A percentile compares a stretch with the other conserved stretches of the same genome.
Evolutionary conservation across 2,329 filamentous ascomycete genomes (phyloP).

Genomic region (Colletotrichum liriopes): DNA sequence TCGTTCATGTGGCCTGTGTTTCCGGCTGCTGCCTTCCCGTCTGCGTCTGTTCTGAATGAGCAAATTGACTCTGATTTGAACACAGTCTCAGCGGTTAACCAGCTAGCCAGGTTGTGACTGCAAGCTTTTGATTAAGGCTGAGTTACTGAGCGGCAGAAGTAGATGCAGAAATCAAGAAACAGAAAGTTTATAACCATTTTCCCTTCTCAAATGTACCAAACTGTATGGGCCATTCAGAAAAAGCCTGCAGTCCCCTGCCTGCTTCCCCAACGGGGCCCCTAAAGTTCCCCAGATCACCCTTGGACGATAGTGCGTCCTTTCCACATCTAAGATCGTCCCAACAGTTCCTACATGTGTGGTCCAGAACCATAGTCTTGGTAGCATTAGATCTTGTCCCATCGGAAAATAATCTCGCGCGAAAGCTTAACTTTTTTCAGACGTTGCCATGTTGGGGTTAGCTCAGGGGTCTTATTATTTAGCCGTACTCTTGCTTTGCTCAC

Average conservation of each 20-base stretch:
- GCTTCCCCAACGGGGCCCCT: neutral
- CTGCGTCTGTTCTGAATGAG: neutral
- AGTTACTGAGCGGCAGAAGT: neutral
- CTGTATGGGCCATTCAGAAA: neutral
- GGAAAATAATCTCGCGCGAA: neutral
- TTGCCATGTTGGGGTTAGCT: neutral
- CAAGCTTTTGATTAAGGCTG: no score
- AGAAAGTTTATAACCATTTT: rapidly evolving
- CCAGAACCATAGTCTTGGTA: neutral
- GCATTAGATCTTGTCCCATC: neutral
- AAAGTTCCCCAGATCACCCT: neutral
- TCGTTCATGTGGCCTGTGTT: neutral
- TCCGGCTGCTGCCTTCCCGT: neutral
- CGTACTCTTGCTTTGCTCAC: neutral
- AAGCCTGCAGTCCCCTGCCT: neutral
- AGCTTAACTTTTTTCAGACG: neutral
- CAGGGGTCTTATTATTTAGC: neutral
- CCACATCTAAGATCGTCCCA: neutral
- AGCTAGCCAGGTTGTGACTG: neutral
- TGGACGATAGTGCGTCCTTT: neutral
- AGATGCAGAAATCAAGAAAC: no score
- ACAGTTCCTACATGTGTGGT: neutral
- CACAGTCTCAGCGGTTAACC: neutral
- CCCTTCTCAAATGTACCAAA: neutral
- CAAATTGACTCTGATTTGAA: neutral